Evolutionary conservation across 345 rosid genomes (phyloP).

Genomic region (Hibiscus tridactylites): DNA sequence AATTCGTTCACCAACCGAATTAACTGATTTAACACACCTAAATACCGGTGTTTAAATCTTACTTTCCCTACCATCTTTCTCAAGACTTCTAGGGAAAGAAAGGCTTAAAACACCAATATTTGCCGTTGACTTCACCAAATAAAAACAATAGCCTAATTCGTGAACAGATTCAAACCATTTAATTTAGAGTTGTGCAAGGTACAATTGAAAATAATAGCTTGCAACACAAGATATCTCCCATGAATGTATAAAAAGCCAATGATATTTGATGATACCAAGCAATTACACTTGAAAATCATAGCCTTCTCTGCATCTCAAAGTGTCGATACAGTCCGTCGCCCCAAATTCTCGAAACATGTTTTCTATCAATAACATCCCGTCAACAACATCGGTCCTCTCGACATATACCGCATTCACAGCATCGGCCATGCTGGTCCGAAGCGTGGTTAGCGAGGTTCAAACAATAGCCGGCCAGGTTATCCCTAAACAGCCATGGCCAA

Average conservation of each 20-base stretch:
- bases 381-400: background rate
- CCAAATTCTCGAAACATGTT: background rate
- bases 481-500: constrained; percentile 11
- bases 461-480: background rate
- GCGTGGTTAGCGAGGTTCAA: background rate
- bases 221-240: background rate
- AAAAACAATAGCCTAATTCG: too few relatives aligned
- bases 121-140: too few relatives aligned
- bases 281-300: background rate
- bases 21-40: too few relatives aligned
- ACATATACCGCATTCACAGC: background rate
- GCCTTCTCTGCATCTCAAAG: background rate
- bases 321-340: too few relatives aligned
- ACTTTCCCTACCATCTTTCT: too few relatives aligned
- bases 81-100: too few relatives aligned
- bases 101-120: too few relatives aligned
- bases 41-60: too few relatives aligned
- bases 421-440: constrained; percentile 1
- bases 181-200: too few relatives aligned
- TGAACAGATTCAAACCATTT: too few relatives aligned
- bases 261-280: background rate
- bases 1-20: too few relatives aligned
- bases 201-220: too few relatives aligned
- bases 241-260: background rate
- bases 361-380: background rate